Percentiles rank a stretch among this genome's conserved stretches.
These are phyloP conservation scores for Scheffersomyces stambukii DNA, from an alignment of 1,139 yeast genomes.

Conservation along the genomic window DNA sequence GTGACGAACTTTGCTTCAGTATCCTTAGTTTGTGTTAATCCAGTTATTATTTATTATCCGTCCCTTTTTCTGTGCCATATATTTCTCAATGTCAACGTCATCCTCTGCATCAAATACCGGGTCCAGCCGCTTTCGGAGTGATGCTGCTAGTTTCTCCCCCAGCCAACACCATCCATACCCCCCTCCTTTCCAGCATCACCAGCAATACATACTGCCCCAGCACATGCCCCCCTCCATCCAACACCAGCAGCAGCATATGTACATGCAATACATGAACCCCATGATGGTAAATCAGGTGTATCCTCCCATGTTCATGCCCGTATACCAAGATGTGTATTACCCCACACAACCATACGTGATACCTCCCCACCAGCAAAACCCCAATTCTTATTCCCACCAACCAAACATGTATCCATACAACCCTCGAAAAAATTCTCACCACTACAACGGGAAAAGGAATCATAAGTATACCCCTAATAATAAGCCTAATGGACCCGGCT, in stretches of 20 bases:
- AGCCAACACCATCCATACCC: slow-evolving; percentile 15
- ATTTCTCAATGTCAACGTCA: slow-evolving; percentile 11
- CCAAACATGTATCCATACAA: slow-evolving; percentile 2
- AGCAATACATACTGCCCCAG: slow-evolving; percentile 11
- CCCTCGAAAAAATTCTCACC: slow-evolving; percentile 3
- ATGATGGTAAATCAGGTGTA: slow-evolving; percentile 11
- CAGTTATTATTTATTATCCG: neutral
- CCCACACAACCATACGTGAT: slow-evolving; percentile 3
- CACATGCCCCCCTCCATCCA: slow-evolving; percentile 10
- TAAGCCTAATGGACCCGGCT: too few relatives aligned
- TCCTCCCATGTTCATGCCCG: slow-evolving; percentile 5
- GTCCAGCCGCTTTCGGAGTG: slow-evolving; percentile 39
- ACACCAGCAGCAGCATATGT: slow-evolving; percentile 19
- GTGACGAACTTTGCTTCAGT: too few relatives aligned
- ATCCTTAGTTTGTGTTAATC: neutral
- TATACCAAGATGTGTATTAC: slow-evolving; percentile 5
- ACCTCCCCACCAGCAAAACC: slow-evolving; percentile 4
- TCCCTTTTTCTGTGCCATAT: neutral
- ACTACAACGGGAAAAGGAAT: slow-evolving; percentile 3
- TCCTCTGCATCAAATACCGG: slow-evolving; percentile 23
- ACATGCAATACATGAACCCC: slow-evolving; percentile 15
- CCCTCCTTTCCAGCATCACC: slow-evolving; percentile 8
- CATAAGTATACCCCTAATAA: slow-evolving; percentile 1
- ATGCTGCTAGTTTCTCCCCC: slow-evolving; percentile 41
- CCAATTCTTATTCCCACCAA: slow-evolving; percentile 2